A percentile compares a stretch with the other conserved stretches of the same genome.
Evolutionary conservation across 2,329 filamentous ascomycete species (phyloP).

Genomic region (Hymenoscyphus salicellus): DNA sequence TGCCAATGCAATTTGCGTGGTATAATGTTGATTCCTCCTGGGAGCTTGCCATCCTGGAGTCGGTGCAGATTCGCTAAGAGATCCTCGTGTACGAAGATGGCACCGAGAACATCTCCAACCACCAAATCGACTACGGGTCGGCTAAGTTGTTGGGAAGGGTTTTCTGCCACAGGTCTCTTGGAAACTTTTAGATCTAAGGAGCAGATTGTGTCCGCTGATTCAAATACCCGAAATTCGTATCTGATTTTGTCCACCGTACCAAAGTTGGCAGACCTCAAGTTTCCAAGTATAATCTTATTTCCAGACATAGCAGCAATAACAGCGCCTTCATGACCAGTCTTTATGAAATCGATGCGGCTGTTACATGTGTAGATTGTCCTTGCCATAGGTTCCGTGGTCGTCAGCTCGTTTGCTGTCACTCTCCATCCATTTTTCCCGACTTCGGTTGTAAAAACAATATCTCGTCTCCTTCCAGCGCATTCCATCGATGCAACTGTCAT

Average conservation of each 20-base stretch:
- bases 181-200: slow-evolving; percentile 61
- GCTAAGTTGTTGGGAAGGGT: slow-evolving; percentile 34
- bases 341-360: slow-evolving; percentile 46
- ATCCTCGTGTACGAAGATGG: slow-evolving; percentile 79
- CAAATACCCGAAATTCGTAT: slow-evolving; percentile 58
- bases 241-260: slow-evolving; percentile 43
- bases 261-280: slow-evolving; percentile 37
- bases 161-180: slow-evolving; percentile 21
- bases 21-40: slow-evolving; percentile 39
- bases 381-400: slow-evolving; percentile 30
- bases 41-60: slow-evolving; percentile 39
- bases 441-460: slow-evolving; percentile 38
- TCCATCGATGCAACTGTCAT: slow-evolving; percentile 38
- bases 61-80: slow-evolving; percentile 53
- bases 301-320: slow-evolving; percentile 55
- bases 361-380: slow-evolving; percentile 43
- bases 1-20: slow-evolving; percentile 85
- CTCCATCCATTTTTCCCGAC: slow-evolving; percentile 33
- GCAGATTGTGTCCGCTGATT: slow-evolving; percentile 61
- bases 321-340: slow-evolving; percentile 52
- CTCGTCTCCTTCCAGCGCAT: slow-evolving; percentile 33
- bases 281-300: slow-evolving; percentile 60
- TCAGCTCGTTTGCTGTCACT: slow-evolving; percentile 38
- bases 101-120: slow-evolving; percentile 72
- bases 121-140: slow-evolving; percentile 64